Percentiles rank a stretch among this genome's conserved stretches.
Evolutionary conservation across 2,329 filamentous ascomycete genomes (phyloP).

Genomic region (Xylaria sp.): DNA sequence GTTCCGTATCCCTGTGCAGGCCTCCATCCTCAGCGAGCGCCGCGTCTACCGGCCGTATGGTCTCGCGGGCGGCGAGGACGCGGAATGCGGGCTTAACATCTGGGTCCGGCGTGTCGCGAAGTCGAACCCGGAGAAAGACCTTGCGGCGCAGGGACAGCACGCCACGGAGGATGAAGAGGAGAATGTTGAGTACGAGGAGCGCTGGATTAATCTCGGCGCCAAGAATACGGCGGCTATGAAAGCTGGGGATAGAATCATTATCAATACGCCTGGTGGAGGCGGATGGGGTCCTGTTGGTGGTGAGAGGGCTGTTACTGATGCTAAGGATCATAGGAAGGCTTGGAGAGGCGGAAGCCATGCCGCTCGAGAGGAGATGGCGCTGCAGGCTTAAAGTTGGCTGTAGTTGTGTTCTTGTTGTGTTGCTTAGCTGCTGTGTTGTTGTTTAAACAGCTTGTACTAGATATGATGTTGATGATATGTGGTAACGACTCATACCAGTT

Average conservation of each 20-base stretch:
- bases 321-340: constrained; percentile 64
- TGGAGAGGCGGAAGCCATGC: constrained; percentile 69
- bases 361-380: constrained; percentile 66
- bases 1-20: constrained; percentile 76
- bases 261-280: constrained; percentile 82
- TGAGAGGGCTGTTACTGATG: constrained; percentile 61
- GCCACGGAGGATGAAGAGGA: constrained; percentile 40
- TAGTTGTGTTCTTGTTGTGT: constrained; percentile 6
- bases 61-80: constrained; percentile 83
- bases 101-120: constrained; percentile 82
- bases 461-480: not conserved
- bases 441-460: not conserved
- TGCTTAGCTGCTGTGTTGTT: constrained; percentile 1
- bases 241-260: constrained; percentile 80
- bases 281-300: constrained; percentile 75
- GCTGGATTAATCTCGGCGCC: constrained; percentile 77
- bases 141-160: constrained; percentile 37
- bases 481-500: not conserved
- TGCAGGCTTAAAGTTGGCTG: constrained; percentile 57
- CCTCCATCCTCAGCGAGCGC: constrained; percentile 78
- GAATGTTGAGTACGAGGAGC: constrained; percentile 64
- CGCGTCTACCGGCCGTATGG: constrained; percentile 82
- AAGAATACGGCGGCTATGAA: constrained; percentile 85
- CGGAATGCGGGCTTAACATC: constrained; percentile 81
- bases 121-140: constrained; percentile 59